These are phyloP conservation scores for Xylariaceae sp. DNA, from an alignment of 2,329 filamentous ascomycete species.

Conservation along the genomic window DNA sequence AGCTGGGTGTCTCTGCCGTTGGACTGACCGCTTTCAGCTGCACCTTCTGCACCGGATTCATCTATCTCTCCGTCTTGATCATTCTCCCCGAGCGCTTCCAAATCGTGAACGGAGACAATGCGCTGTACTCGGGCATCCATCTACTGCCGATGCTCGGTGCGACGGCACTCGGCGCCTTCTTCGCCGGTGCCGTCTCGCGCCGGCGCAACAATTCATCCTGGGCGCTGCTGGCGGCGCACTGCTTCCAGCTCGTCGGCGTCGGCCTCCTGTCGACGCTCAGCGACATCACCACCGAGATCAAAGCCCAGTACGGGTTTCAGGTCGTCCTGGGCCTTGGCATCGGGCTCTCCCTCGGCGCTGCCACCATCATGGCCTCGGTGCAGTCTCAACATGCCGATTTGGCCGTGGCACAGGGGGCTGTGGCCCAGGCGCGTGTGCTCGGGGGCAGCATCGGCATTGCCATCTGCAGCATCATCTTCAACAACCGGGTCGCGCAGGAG, in stretches of 20 bases:
- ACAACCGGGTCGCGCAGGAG: constrained; percentile 32
- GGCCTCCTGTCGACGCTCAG: constrained; percentile 40
- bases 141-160: constrained; percentile 51
- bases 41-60: constrained; percentile 49
- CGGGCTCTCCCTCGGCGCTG: constrained; percentile 48
- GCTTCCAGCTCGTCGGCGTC: constrained; percentile 45
- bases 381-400: constrained; percentile 41
- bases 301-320: constrained; percentile 46
- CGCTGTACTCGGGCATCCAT: constrained; percentile 48
- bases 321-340: constrained; percentile 52
- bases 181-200: constrained; percentile 46
- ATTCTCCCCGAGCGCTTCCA: constrained; percentile 54
- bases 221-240: constrained; percentile 41
- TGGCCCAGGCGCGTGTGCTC: constrained; percentile 52
- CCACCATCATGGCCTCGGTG: constrained; percentile 50
- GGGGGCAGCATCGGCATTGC: constrained; percentile 54
- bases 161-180: constrained; percentile 48
- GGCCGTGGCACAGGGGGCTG: constrained; percentile 51
- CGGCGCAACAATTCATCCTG: constrained; percentile 46
- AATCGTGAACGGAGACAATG: constrained; percentile 45
- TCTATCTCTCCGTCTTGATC: constrained; percentile 51
- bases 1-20: background rate
- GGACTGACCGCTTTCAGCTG: constrained; percentile 30
- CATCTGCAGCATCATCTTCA: constrained; percentile 52
- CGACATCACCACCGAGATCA: constrained; percentile 25